Evolutionary conservation across 805 yeast species (phyloP), one percentile per base, ranked within the genome.

Genomic region (Lipomyces orientalis): DNA sequence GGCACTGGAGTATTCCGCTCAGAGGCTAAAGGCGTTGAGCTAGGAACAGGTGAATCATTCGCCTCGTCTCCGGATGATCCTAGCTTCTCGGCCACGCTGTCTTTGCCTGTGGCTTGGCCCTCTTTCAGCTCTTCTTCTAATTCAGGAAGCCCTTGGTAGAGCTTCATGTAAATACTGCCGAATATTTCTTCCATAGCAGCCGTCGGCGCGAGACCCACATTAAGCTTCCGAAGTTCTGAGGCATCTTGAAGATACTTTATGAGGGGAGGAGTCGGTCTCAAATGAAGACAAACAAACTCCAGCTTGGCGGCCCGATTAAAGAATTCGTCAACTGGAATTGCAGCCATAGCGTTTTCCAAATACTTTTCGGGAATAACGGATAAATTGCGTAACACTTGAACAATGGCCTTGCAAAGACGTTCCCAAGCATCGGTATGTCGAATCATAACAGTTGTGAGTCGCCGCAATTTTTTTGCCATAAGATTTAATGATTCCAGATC

Each of bases 151-250:
- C 66, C 29, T 22, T 54, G 59, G 62, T 80, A 89, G 8, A 89
- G 75, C 63, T 80, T 81, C 74, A 91, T 77, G 73, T 83, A 91
- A 0, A 89, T 75, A 7, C 88, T 84, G 46, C 88, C 87, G 68
- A 86, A 86, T 0, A 91, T 85, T 69, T 91, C 95, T 76, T 91
- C 97, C 64, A 90, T 85, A 9, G 61, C 64, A 1, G 77, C 76
- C 0, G 95, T 90, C 2, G 95, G 87, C 0, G 93, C 94, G 76
- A 88, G 88, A 0, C 96, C 96, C 75, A 89, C 90, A 68, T 92
- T 91, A 78, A 89, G 82, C 67, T 89, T 84, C 69, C 91, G 82
- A 73, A 90, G 81, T 60, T 89, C 93, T 16, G 83, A 81, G 9
- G 86, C 75, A 29, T 87, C 87, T 64, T 77, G 78, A 14, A 90